phyloP scores from a whole-genome alignment of 257 asterid species.

The Solanum pimpinellifolium region DNA sequence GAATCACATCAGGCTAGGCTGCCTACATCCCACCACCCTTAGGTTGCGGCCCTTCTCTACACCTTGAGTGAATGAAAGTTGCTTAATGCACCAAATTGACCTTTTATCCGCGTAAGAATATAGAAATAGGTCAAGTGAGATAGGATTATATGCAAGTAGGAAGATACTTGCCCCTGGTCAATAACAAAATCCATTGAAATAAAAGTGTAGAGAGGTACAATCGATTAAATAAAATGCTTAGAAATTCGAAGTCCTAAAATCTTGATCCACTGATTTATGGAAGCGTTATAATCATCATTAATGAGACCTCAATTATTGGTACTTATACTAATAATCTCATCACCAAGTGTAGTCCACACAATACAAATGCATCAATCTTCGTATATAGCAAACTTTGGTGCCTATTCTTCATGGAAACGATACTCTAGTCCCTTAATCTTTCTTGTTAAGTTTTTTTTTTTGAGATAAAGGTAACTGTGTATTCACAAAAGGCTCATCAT shows the following conservation, averaged over 20 bases:
- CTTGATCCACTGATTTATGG: neutral
- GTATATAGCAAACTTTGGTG: neutral
- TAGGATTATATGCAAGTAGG: neutral
- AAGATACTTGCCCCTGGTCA: neutral
- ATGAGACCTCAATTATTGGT: neutral
- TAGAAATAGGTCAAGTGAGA: neutral
- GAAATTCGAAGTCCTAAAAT: neutral
- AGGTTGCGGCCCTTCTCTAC: neutral
- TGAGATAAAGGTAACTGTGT: neutral
- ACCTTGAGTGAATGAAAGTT: neutral
- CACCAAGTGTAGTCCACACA: neutral
- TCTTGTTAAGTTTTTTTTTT: neutral
- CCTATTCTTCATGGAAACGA: neutral
- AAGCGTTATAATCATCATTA: neutral
- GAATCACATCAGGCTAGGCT: neutral
- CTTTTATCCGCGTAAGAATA: neutral
- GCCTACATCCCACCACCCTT: neutral
- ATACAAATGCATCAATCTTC: neutral
- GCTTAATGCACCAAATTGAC: neutral
- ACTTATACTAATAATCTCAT: neutral
- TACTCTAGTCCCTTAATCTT: neutral
- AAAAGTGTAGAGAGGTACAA: neutral
- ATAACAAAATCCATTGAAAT: neutral
- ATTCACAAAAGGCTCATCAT: neutral
- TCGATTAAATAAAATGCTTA: neutral